Percentiles rank a stretch among this genome's conserved stretches.
phyloP scores from a whole-genome alignment of 495 filamentous ascomycete genomes.

The Talaromyces trachyspermus region DNA sequence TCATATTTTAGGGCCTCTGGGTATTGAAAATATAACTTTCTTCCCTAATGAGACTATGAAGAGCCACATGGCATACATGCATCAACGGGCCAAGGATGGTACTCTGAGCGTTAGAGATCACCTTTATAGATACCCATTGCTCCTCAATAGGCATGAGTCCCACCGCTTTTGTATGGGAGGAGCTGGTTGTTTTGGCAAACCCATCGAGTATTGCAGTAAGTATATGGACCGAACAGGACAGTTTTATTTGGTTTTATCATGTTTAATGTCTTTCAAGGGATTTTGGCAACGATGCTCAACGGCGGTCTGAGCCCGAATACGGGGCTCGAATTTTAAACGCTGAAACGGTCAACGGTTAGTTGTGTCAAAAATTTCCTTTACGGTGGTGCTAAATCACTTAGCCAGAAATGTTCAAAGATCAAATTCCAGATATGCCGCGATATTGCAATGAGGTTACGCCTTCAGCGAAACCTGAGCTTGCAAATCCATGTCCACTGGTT shows the following conservation, averaged over 20 bases:
- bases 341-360: conserved; percentile 30
- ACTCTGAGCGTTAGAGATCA: conserved; percentile 18
- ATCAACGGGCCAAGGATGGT: conserved; percentile 28
- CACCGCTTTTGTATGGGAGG: conserved; percentile 41
- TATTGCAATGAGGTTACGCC: conserved; percentile 36
- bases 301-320: conserved; percentile 36
- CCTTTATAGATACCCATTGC: conserved; percentile 27
- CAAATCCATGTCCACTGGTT: conserved; percentile 41
- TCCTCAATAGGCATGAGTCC: conserved; percentile 15
- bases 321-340: conserved; percentile 33
- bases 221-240: background rate
- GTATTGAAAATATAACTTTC: conserved; percentile 41
- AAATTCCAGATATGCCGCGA: conserved; percentile 47
- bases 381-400: conserved; percentile 29
- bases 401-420: conserved; percentile 39
- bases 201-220: conserved; percentile 43
- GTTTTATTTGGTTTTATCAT: background rate
- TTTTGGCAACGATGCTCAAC: conserved; percentile 36
- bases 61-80: conserved; percentile 36
- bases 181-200: conserved; percentile 40
- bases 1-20: conserved; percentile 48
- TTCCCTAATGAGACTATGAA: conserved; percentile 43
- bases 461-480: conserved; percentile 41
- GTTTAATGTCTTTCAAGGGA: conserved; percentile 11
- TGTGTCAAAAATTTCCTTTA: background rate